These are phyloP conservation scores for Edaphochlamys debaryana DNA, from an alignment of 139 green algal species.

Conservation along the genomic window DNA sequence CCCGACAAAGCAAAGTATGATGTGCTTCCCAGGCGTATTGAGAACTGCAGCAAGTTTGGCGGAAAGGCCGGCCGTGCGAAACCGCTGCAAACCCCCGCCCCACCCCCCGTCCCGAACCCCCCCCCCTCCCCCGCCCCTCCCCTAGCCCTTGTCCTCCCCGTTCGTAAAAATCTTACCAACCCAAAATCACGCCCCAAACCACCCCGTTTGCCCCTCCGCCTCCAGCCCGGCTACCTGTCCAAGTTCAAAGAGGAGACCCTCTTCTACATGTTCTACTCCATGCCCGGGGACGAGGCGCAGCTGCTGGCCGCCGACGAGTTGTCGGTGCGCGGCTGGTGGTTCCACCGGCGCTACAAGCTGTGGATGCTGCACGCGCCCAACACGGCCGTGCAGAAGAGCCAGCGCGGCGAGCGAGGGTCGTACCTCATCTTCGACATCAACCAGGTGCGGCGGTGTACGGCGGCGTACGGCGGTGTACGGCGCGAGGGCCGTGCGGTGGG, in stretches of 20 bases:
- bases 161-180: no score
- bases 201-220: slow-evolving; percentile 46
- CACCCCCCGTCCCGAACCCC: no score
- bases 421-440: slow-evolving; percentile 93
- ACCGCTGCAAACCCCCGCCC: no score
- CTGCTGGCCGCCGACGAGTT: slow-evolving; percentile 96
- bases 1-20: no score
- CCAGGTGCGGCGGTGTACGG: no score
- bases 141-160: no score
- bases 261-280: slow-evolving; percentile 94
- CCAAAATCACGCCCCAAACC: no score
- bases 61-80: no score
- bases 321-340: slow-evolving; percentile 87
- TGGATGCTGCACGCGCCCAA: slow-evolving; percentile 89
- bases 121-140: neutral
- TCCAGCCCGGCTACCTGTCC: slow-evolving; percentile 84
- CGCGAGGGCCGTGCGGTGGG: no score
- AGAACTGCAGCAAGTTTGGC: no score
- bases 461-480: no score
- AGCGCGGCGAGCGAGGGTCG: slow-evolving; percentile 85
- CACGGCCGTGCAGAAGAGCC: slow-evolving; percentile 83
- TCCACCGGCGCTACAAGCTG: slow-evolving; percentile 82
- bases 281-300: slow-evolving; percentile 88
- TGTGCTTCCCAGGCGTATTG: no score
- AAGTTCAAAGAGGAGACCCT: slow-evolving; percentile 98